Evolutionary conservation across 164 flowering plant genomes (phyloP).

Genomic region (Liriodendron chinense): DNA sequence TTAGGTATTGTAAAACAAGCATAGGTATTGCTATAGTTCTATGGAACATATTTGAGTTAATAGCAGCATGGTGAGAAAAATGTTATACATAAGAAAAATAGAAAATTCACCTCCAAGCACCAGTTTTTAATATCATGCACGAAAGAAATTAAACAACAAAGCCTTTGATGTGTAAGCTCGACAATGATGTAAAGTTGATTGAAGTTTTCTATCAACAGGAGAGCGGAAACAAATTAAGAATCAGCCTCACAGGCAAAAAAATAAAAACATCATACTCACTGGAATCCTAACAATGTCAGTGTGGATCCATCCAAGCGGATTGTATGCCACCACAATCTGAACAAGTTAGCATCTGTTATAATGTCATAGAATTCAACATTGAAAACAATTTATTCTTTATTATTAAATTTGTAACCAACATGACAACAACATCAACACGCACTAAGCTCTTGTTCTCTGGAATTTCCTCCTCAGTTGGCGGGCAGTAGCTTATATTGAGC

Average conservation of each 20-base stretch:
- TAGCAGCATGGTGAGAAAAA: no score
- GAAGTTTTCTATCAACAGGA: no score
- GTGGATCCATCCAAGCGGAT: slow-evolving; percentile 85
- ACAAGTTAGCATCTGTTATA: slow-evolving; percentile 7
- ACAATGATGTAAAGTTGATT: no score
- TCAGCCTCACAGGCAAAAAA: not conserved
- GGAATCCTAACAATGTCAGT: slow-evolving; percentile 69
- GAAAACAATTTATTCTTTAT: not conserved
- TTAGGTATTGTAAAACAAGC: no score
- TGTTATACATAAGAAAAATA: no score
- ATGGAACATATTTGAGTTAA: no score
- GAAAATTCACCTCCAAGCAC: no score
- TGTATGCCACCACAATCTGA: slow-evolving; percentile 85
- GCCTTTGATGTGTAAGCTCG: no score
- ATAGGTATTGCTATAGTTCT: no score
- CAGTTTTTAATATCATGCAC: no score
- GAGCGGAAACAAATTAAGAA: not conserved
- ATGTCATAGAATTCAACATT: not conserved
- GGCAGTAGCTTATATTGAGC: slow-evolving; percentile 86
- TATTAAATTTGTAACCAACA: not conserved
- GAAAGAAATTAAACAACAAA: no score
- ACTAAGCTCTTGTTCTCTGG: slow-evolving; percentile 72
- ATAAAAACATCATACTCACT: slow-evolving; percentile 38
- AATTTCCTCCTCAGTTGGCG: slow-evolving; percentile 63
- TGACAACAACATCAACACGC: slow-evolving; percentile 8